Evolutionary conservation across 225 moss, liverwort and hornwort species (phyloP), one percentile per base, ranked within the genome.

Genomic region (Straminergon stramineum): DNA sequence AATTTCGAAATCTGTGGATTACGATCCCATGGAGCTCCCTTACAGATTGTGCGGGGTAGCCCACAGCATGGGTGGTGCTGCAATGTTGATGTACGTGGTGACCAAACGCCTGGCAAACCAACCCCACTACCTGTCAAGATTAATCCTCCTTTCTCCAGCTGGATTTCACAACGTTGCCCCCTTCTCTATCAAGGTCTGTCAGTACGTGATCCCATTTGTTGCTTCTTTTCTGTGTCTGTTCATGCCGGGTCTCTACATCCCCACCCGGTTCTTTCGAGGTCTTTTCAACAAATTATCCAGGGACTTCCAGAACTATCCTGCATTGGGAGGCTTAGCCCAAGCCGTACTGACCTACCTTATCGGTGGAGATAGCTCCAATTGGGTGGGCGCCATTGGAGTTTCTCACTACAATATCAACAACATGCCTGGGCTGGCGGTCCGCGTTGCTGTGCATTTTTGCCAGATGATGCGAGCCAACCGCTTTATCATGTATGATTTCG

Each of bases 221-320:
- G 95, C 94, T 53, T 95, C 92, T 21, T 51, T 96, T 53, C 32
- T 97, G 52, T 95, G 86, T 74, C 93, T 93, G 19, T 87, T 98
- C 28, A 71, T 96, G 68, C 98, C 98, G 62, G 97, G 98, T 37
- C 82, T 98, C 51, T 98, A 98, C 81, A 98, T 98, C 67, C 98
- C 97, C 57, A 97, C 96, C 43, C 96, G 96, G 68, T 92, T 98
- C 87, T 93, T 96, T 78, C 95, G 98, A n/a, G 97, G 95, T 78
- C 83, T 98, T 63, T 96, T 98, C 93, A 98, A 98, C 93, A 98
- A 98, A 79, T 52, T 98, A 14, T 96, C 98, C 3, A 87, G 97
- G 32, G 98, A 98, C 68, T 96, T 98, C 76, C 97, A 98, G 82
- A 98, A 98, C 71, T 98, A 97, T 64, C 98, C 98, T 51, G 98